Evolutionary conservation across 768 basidiomycete species (phyloP).

Genomic region (Tulasnella sp.): DNA sequence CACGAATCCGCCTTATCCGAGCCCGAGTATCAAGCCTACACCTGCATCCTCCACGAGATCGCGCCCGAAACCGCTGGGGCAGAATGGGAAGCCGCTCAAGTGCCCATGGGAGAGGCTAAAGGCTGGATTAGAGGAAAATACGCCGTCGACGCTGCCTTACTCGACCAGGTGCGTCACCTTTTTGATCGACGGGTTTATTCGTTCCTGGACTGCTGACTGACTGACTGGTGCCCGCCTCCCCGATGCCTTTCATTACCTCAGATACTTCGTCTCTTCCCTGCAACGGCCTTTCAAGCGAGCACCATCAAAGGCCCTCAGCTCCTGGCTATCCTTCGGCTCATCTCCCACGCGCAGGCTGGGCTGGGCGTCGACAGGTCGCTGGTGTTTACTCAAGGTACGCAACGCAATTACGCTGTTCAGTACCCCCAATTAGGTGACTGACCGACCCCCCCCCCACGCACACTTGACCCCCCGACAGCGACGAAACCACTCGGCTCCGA

Average conservation of each 20-base stretch:
- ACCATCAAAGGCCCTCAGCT: conserved; percentile 25
- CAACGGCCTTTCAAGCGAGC: conserved; percentile 16
- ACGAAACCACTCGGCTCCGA: conserved; percentile 17
- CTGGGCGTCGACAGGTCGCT: conserved; percentile 28
- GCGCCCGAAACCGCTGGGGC: neutral
- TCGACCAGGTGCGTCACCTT: conserved; percentile 30
- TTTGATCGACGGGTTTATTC: conserved; percentile 6
- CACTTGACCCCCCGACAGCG: neutral
- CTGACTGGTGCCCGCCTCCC: neutral
- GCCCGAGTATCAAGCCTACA: conserved; percentile 29
- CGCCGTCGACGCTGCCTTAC: conserved; percentile 31
- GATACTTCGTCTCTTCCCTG: conserved; percentile 31
- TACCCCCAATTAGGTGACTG: conserved; percentile 5
- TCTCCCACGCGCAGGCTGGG: conserved; percentile 30
- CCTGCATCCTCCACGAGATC: conserved; percentile 28
- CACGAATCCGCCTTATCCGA: conserved; percentile 30
- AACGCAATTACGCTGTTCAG: conserved; percentile 6
- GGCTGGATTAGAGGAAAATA: conserved; percentile 32
- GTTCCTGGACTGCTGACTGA: neutral
- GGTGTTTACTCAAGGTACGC: conserved; percentile 32
- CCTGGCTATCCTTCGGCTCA: conserved; percentile 30
- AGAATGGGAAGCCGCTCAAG: conserved; percentile 23
- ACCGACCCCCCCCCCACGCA: neutral
- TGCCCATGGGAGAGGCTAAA: conserved; percentile 27
- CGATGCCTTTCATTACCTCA: neutral